phyloP scores from a whole-genome alignment of 139 green algal species.

The Pedinophyceae sp. region DNA sequence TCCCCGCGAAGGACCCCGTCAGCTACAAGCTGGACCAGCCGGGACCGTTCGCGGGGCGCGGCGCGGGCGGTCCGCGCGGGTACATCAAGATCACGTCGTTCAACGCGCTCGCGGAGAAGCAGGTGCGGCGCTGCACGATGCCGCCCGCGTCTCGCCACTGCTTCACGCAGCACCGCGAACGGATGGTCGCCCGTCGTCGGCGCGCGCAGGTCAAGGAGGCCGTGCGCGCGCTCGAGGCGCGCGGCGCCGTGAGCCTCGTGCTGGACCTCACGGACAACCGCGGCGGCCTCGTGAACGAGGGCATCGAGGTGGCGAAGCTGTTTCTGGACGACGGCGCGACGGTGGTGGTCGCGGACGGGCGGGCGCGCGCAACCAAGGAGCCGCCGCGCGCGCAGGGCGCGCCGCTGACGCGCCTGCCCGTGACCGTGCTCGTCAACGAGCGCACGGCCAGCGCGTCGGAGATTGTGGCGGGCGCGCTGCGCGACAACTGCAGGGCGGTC shows the following conservation, averaged over 20 bases:
- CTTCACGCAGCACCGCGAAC: too few relatives aligned
- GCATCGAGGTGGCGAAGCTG: constrained; percentile 70
- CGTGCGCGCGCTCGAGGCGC: constrained; percentile 27
- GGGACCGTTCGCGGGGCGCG: too few relatives aligned
- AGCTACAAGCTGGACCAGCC: not conserved
- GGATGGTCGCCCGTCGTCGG: too few relatives aligned
- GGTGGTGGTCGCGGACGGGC: constrained; percentile 52
- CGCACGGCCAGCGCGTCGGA: constrained; percentile 73
- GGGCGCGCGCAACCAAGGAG: constrained; percentile 9
- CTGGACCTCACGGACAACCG: constrained; percentile 92
- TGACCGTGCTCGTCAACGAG: constrained; percentile 71
- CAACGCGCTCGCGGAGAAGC: constrained; percentile 53
- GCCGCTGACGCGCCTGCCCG: constrained; percentile 12
- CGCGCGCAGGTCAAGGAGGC: too few relatives aligned
- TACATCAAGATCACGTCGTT: constrained; percentile 49
- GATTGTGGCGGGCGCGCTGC: constrained; percentile 77
- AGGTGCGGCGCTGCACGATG: too few relatives aligned
- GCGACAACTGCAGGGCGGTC: constrained; percentile 85
- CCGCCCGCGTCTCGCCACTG: too few relatives aligned
- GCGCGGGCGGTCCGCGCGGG: too few relatives aligned
- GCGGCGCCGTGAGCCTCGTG: constrained; percentile 41
- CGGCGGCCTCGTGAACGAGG: constrained; percentile 72
- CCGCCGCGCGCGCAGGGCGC: constrained; percentile 9
- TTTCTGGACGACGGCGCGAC: constrained; percentile 47
- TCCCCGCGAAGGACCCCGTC: constrained; percentile 6